Conservation (phyloP, 2,329 filamentous ascomycete genomes). For the Xylaria sp. region DNA sequence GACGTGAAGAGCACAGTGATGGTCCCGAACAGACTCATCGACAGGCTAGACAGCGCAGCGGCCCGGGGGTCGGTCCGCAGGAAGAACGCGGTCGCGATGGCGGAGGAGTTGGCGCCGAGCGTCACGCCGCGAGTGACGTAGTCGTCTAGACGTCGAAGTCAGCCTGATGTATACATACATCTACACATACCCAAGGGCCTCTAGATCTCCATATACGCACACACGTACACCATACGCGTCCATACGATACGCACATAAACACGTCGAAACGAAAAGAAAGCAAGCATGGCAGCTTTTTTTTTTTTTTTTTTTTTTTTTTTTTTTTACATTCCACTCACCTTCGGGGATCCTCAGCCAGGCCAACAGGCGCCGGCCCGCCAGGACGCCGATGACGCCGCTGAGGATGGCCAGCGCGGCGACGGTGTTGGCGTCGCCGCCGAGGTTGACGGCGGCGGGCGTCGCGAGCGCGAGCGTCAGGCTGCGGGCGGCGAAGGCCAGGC, state of each 20-base stretch:
- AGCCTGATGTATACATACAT: not conserved
- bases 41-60: conserved; percentile 60
- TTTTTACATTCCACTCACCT: too few relatives aligned
- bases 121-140: conserved; percentile 66
- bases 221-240: not conserved
- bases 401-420: conserved; percentile 60
- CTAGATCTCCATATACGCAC: not conserved
- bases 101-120: conserved; percentile 62
- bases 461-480: conserved; percentile 64
- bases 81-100: conserved; percentile 61
- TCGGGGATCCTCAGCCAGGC: conserved; percentile 55
- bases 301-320: too few relatives aligned
- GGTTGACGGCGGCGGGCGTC: conserved; percentile 56
- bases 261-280: not conserved
- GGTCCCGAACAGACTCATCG: conserved; percentile 64
- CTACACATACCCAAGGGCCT: not conserved
- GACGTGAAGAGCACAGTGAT: conserved; percentile 62
- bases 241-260: not conserved
- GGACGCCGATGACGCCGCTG: conserved; percentile 60
- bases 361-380: conserved; percentile 56
- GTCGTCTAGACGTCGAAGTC: conserved; percentile 48
- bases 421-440: conserved; percentile 59
- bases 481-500: conserved; percentile 58
- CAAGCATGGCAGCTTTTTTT: too few relatives aligned
- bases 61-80: conserved; percentile 60